Base-by-base conservation (phyloP, 108 stramenopile genomes). In the Cyclotella cryptica region DNA sequence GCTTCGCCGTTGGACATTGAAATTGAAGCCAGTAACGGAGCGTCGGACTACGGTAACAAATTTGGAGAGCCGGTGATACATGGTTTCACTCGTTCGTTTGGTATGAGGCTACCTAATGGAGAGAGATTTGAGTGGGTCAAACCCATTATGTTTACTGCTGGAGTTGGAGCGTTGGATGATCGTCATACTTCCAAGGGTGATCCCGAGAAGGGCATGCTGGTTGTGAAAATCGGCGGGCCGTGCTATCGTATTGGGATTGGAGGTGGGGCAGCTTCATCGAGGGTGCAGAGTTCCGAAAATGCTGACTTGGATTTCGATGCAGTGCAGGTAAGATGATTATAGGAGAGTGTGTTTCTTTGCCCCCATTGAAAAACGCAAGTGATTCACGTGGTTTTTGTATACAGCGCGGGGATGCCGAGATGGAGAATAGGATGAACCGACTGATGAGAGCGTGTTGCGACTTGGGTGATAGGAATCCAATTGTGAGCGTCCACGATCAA, bases 31-130 rank as follows among this genome's bases (percentile, higher is more conserved):
- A 93, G 92, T 80, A 92, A 99, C 79, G 99, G 99, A 53, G 98
- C 99, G 43, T 95, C 93, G 22, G 99, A 99, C 85, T 99, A 99
- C 80, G 99, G 99, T n/a, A 99, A 99, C 88, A 99, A 99, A 81
- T 99, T 93, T 67, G 99, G 99, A 21, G 99, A 99, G 80, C 99
- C 99, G 46, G 98, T 99, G 22, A 89, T 99, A 43, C 85, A 87
- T 72, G 99, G 99, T 18, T 99, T 97, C 81, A 95, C 97, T 18
- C 86, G 99, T 2, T 93, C 94, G 22, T 98, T 98, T 81, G 99
- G 99, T 10, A 92, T 96, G 90, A 88, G 98, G 7, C 88, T 98
- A 45, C 93, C 97, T 5, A 89, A 80, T 60, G 98, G 97, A 28
- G 96, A 97, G 54, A 84, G 98, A 12, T 92, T 90, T 75, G 97